Percentiles rank a stretch among this genome's conserved stretches.
Evolutionary conservation across 768 basidiomycete genomes (phyloP).

Genomic region (Tricholomella constricta): DNA sequence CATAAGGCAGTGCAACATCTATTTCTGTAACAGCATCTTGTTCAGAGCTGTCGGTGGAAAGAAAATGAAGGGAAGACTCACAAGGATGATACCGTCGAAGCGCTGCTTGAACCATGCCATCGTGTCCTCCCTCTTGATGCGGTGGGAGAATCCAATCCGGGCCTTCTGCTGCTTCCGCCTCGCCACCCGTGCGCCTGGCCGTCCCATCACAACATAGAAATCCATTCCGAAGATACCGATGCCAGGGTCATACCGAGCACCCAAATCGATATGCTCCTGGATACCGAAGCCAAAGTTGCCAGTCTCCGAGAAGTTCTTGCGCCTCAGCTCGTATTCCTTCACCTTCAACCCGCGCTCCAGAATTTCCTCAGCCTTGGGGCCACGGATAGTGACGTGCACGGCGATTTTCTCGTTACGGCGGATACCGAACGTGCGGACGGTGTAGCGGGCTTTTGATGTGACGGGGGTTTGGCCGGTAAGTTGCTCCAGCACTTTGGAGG

Average conservation of each 20-base stretch:
- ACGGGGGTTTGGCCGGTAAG: slow-evolving; percentile 99
- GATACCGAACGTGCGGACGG: slow-evolving; percentile 98
- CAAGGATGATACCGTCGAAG: slow-evolving; percentile 96
- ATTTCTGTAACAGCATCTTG: slow-evolving; percentile 19
- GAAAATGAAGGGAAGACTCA: slow-evolving; percentile 38
- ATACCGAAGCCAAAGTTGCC: slow-evolving; percentile 99
- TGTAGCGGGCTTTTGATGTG: slow-evolving; percentile 99
- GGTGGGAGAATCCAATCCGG: slow-evolving; percentile 84
- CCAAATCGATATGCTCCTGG: slow-evolving; percentile 99
- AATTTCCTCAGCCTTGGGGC: slow-evolving; percentile 99
- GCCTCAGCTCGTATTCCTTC: slow-evolving; percentile 98
- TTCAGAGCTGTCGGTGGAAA: not conserved
- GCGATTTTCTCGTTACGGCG: slow-evolving; percentile 99
- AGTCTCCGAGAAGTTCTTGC: slow-evolving; percentile 97
- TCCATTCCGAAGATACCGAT: slow-evolving; percentile 99
- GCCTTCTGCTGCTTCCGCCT: slow-evolving; percentile 88
- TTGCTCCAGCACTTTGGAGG: slow-evolving; percentile 99
- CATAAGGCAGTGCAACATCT: slow-evolving; percentile 8
- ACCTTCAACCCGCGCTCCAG: slow-evolving; percentile 98
- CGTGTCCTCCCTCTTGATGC: slow-evolving; percentile 94
- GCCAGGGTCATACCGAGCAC: slow-evolving; percentile 96
- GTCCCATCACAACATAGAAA: slow-evolving; percentile 97
- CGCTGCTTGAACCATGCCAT: slow-evolving; percentile 99
- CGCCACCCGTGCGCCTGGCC: slow-evolving; percentile 90
- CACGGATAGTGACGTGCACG: slow-evolving; percentile 97